phyloP scores from a whole-genome alignment of 2,329 filamentous ascomycete species.

The Aspergillus awamori region DNA sequence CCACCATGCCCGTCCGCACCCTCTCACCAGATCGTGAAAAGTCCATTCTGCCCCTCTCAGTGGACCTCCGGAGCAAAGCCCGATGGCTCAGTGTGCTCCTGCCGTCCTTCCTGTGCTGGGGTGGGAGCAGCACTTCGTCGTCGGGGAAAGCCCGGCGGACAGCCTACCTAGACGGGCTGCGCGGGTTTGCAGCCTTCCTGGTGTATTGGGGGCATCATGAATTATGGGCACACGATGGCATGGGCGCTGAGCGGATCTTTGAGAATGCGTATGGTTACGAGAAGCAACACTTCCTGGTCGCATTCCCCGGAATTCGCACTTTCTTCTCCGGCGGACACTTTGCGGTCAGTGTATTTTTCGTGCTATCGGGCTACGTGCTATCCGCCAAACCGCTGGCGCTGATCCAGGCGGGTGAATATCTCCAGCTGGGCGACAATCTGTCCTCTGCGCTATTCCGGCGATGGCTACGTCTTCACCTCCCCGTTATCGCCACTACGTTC shows the following conservation, averaged over 20 bases:
- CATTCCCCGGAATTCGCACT: slow-evolving; percentile 61
- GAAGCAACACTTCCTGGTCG: slow-evolving; percentile 50
- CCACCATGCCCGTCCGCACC: neutral
- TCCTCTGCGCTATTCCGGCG: slow-evolving; percentile 55
- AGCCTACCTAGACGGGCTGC: slow-evolving; percentile 66
- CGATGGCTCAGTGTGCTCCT: neutral
- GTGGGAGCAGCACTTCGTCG: neutral
- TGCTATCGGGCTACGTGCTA: slow-evolving; percentile 58
- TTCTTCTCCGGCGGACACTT: slow-evolving; percentile 66
- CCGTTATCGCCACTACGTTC: slow-evolving; percentile 59
- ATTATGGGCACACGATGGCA: slow-evolving; percentile 58
- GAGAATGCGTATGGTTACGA: slow-evolving; percentile 56
- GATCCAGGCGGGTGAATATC: slow-evolving; percentile 47
- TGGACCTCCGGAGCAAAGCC: neutral
- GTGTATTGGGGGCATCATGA: slow-evolving; percentile 67
- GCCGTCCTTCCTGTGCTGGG: neutral
- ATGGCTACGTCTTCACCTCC: slow-evolving; percentile 55
- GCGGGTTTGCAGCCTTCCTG: slow-evolving; percentile 68
- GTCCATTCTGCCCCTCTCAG: neutral
- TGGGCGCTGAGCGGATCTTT: slow-evolving; percentile 44
- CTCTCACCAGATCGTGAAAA: neutral
- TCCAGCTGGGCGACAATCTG: slow-evolving; percentile 47
- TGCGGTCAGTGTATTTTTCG: slow-evolving; percentile 58
- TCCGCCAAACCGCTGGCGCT: slow-evolving; percentile 50
- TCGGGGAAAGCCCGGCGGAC: slow-evolving; percentile 44